These are phyloP conservation scores for Arctostaphylos glauca DNA, from an alignment of 148 eudicot genomes.

Conservation along the genomic window DNA sequence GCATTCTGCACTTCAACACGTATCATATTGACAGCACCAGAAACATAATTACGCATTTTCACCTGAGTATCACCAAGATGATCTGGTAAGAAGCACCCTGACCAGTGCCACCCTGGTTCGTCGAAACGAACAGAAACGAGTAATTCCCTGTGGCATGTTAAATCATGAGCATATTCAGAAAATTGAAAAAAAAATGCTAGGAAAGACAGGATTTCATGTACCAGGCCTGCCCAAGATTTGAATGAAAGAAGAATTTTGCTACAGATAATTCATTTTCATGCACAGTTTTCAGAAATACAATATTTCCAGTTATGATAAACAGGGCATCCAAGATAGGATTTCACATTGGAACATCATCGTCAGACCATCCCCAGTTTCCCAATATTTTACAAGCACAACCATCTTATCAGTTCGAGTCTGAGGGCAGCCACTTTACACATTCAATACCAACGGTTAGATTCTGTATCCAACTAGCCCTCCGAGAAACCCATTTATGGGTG, in stretches of 20 bases:
- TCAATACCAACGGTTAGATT: not conserved
- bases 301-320: not conserved
- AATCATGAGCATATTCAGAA: not conserved
- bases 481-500: not conserved
- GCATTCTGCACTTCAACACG: constrained; percentile 95
- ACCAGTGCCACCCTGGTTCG: constrained; percentile 99
- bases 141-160: constrained; percentile 59
- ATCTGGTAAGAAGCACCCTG: constrained; percentile 90
- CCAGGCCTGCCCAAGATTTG: not conserved
- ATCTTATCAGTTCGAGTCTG: not conserved
- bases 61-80: constrained; percentile 89
- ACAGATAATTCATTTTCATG: not conserved
- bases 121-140: constrained; percentile 72
- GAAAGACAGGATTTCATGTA: not conserved
- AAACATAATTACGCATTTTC: constrained; percentile 74
- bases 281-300: not conserved
- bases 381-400: not conserved
- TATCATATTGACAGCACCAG: constrained; percentile 65
- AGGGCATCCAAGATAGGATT: not conserved
- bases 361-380: not conserved
- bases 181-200: not conserved
- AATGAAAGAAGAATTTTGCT: not conserved
- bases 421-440: not conserved
- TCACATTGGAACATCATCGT: not conserved
- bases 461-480: not conserved